Conservation (phyloP, 805 yeast species). For the Hanseniaspora taiwanica region DNA sequence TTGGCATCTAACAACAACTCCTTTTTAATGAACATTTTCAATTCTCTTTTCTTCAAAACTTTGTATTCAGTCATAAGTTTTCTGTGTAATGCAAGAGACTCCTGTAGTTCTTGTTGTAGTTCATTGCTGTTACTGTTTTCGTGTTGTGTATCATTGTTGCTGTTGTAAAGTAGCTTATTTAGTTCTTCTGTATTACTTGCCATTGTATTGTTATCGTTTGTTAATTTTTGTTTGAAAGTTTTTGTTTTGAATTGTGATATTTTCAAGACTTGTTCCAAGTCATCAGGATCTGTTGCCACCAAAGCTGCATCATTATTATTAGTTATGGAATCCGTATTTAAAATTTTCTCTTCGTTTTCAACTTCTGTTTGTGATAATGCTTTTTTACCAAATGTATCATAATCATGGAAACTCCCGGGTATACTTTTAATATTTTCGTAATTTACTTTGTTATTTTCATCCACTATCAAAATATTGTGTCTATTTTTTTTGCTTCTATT, state of each 20-base stretch:
- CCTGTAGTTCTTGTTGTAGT: not conserved
- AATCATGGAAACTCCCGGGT: constrained; percentile 17
- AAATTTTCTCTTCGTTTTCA: too few relatives aligned
- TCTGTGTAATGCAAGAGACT: constrained; percentile 9
- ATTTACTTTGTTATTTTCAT: constrained; percentile 21
- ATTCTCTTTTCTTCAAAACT: constrained; percentile 11
- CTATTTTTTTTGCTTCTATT: constrained; percentile 16
- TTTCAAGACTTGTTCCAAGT: too few relatives aligned
- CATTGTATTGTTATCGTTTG: constrained; percentile 2
- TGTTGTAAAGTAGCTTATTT: constrained; percentile 1
- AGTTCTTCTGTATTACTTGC: constrained; percentile 2
- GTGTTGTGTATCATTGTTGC: not conserved
- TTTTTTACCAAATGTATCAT: not conserved
- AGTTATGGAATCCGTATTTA: too few relatives aligned
- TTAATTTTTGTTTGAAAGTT: not conserved
- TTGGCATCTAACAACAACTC: constrained; percentile 22
- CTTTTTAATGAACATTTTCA: constrained; percentile 21
- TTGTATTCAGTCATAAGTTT: constrained; percentile 13
- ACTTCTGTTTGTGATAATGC: too few relatives aligned
- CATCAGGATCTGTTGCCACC: not conserved
- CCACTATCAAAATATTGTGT: constrained; percentile 19
- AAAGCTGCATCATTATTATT: constrained; percentile 4
- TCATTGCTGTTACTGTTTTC: not conserved
- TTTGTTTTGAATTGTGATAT: not conserved
- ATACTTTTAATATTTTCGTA: constrained; percentile 22